These are phyloP conservation scores for Myochromella boudieri DNA, from an alignment of 768 basidiomycete species.

Conservation along the genomic window DNA sequence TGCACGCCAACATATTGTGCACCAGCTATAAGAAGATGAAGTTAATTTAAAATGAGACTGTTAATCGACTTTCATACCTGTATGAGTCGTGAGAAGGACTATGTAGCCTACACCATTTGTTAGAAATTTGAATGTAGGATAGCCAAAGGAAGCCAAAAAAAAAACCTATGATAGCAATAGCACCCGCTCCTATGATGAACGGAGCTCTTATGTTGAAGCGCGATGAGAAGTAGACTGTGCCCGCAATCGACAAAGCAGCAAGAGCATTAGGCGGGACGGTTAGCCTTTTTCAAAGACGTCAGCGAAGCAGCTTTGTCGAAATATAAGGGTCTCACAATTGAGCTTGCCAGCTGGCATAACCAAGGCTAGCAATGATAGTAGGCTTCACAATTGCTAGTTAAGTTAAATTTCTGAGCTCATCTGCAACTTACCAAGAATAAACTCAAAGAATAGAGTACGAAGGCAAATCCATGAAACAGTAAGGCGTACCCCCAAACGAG, in stretches of 20 bases:
- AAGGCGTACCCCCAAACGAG: slow-evolving; percentile 61
- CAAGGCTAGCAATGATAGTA: slow-evolving; percentile 57
- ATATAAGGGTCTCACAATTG: slow-evolving; percentile 41
- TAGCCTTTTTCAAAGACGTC: slow-evolving; percentile 34
- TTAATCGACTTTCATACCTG: slow-evolving; percentile 34
- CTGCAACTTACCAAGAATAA: slow-evolving; percentile 47
- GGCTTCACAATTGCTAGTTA: slow-evolving; percentile 36
- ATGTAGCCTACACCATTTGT: slow-evolving; percentile 45
- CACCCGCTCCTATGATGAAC: slow-evolving; percentile 51
- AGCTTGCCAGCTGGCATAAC: slow-evolving; percentile 60
- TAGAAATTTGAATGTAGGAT: neutral
- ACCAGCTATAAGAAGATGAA: slow-evolving; percentile 32
- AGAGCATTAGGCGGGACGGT: slow-evolving; percentile 59
- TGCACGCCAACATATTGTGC: slow-evolving; percentile 59
- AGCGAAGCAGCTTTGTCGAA: neutral
- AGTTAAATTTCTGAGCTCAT: neutral
- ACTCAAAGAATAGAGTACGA: slow-evolving; percentile 56
- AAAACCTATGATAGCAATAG: slow-evolving; percentile 52
- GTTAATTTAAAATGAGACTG: neutral
- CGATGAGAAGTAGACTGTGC: slow-evolving; percentile 52
- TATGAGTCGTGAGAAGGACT: slow-evolving; percentile 47
- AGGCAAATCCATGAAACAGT: slow-evolving; percentile 62
- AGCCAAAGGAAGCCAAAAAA: too few relatives aligned
- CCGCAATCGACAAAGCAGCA: slow-evolving; percentile 48
- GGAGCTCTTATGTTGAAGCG: slow-evolving; percentile 44